Percentiles rank a stretch among this genome's conserved stretches.
phyloP scores from a whole-genome alignment of 768 basidiomycete species.

The Saitozyma podzolica region DNA sequence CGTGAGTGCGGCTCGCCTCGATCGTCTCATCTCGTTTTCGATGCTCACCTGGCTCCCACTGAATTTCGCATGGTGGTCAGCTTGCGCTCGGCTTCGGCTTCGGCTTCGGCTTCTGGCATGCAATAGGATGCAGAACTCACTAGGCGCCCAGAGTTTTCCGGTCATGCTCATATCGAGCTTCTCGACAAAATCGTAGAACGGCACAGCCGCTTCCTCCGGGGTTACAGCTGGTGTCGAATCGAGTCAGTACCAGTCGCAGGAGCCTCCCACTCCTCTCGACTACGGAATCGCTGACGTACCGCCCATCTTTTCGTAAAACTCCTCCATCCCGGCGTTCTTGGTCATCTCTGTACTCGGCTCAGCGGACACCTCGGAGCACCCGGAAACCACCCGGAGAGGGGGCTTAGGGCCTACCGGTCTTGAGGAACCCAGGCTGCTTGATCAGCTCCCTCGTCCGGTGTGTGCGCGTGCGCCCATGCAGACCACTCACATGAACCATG shows the following conservation, averaged over 20 bases:
- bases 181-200: constrained; percentile 55
- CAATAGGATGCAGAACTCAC: constrained; percentile 25
- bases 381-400: neutral
- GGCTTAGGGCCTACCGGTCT: constrained; percentile 51
- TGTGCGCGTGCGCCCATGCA: neutral
- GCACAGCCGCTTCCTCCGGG: constrained; percentile 56
- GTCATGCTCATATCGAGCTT: constrained; percentile 51
- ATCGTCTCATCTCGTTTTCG: neutral
- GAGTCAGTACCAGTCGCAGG: neutral
- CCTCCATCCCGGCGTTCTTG: constrained; percentile 56
- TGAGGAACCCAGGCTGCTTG: constrained; percentile 58
- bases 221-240: constrained; percentile 53
- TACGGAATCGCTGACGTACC: constrained; percentile 44
- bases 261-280: neutral
- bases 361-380: neutral
- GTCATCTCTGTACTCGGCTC: constrained; percentile 50
- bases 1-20: no score
- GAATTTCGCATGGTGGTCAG: neutral
- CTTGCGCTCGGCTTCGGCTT: neutral
- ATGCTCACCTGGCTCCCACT: neutral
- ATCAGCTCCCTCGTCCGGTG: neutral
- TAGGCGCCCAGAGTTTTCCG: constrained; percentile 59
- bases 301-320: constrained; percentile 57
- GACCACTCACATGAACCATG: constrained; percentile 56
- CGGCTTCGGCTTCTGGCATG: neutral